Percentiles rank a stretch among this genome's conserved stretches.
Conservation (phyloP, 805 yeast genomes). For the Blastobotrys terrestris region DNA sequence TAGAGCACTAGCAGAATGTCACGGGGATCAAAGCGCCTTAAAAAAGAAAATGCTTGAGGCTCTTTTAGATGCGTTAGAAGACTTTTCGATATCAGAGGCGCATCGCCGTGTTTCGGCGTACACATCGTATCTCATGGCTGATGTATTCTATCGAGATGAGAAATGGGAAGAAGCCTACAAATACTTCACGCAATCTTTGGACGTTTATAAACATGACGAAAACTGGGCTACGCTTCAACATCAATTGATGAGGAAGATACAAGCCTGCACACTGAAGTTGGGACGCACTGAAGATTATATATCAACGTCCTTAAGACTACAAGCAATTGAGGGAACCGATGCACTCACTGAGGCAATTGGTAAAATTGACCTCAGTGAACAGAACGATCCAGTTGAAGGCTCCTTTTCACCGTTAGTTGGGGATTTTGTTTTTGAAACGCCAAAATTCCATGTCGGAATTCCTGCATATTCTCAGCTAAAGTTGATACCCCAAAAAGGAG, state of each 20-base stretch:
- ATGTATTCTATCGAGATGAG: slow-evolving; percentile 33
- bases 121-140: slow-evolving; percentile 47
- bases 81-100: slow-evolving; percentile 13
- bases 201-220: slow-evolving; percentile 34
- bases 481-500: slow-evolving; percentile 9
- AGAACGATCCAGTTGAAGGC: not conserved
- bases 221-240: not conserved
- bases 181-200: slow-evolving; percentile 36
- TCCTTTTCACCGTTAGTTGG: slow-evolving; percentile 11
- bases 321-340: not conserved
- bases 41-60: slow-evolving; percentile 1
- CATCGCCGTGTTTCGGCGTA: slow-evolving; percentile 35
- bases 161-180: slow-evolving; percentile 40
- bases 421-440: slow-evolving; percentile 16
- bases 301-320: slow-evolving; percentile 13
- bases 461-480: slow-evolving; percentile 17
- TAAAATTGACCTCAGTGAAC: not conserved
- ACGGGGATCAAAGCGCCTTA: slow-evolving; percentile 4
- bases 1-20: slow-evolving; percentile 1
- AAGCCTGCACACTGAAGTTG: slow-evolving; percentile 29
- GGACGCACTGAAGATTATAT: slow-evolving; percentile 9
- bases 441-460: slow-evolving; percentile 16
- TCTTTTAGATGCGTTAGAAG: slow-evolving; percentile 16
- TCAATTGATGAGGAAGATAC: slow-evolving; percentile 30
- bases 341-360: not conserved